A percentile compares a stretch with the other conserved stretches of the same genome.
phyloP scores from a whole-genome alignment of 805 yeast genomes.

The Lachancea cidri region DNA sequence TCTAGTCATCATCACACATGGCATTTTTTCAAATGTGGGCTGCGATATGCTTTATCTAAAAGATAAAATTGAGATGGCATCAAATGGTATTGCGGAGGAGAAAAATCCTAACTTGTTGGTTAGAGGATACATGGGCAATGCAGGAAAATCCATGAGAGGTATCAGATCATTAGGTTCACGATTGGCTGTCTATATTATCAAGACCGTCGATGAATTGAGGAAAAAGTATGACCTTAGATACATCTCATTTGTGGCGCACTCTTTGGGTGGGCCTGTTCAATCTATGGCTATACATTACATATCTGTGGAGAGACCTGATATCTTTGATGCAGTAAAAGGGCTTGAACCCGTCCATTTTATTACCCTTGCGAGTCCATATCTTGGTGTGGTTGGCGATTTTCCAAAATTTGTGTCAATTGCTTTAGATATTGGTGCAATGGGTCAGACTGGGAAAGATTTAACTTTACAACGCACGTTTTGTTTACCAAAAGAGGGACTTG shows the following conservation, averaged over 20 bases:
- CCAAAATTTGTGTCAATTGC: conserved; percentile 83
- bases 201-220: conserved; percentile 43
- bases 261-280: conserved; percentile 89
- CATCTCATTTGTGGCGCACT: conserved; percentile 88
- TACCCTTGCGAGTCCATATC: conserved; percentile 79
- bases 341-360: conserved; percentile 74
- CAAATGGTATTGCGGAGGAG: conserved; percentile 14
- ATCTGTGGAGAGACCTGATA: conserved; percentile 52
- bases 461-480: conserved; percentile 50
- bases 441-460: conserved; percentile 87
- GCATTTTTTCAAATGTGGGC: conserved; percentile 82
- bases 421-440: conserved; percentile 83
- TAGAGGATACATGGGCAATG: conserved; percentile 78
- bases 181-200: conserved; percentile 61
- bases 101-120: conserved; percentile 56
- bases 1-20: conserved; percentile 83
- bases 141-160: conserved; percentile 85
- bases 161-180: conserved; percentile 77
- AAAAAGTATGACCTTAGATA: conserved; percentile 42
- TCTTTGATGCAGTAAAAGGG: conserved; percentile 43
- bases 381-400: conserved; percentile 85
- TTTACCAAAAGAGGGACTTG: conserved; percentile 25
- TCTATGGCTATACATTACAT: conserved; percentile 86
- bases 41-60: conserved; percentile 88
- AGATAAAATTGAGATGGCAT: conserved; percentile 59